Percentiles rank a stretch among this genome's conserved stretches.
Conservation (phyloP, 2,329 filamentous ascomycete genomes). For the Ceratocystis cubensis region DNA sequence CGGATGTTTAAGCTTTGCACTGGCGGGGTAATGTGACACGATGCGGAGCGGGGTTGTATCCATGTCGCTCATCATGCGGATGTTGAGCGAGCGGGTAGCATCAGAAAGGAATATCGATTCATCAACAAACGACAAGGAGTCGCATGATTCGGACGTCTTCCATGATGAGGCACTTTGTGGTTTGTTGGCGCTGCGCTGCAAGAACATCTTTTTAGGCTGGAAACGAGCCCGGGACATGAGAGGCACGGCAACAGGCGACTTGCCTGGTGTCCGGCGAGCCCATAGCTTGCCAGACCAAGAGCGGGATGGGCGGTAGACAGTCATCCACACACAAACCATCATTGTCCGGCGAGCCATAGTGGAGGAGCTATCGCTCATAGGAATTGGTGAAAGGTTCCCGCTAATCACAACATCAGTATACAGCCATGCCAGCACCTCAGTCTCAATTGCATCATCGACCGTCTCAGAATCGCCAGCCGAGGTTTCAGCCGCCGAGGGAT, state of each 20-base stretch:
- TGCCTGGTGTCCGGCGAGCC: constrained; percentile 18
- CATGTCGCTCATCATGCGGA: constrained; percentile 18
- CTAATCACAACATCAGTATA: constrained; percentile 21
- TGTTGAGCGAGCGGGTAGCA: constrained; percentile 10
- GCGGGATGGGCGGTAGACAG: constrained; percentile 18
- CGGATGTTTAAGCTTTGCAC: constrained; percentile 16
- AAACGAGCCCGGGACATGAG: constrained; percentile 21
- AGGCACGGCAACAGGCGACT: constrained; percentile 20
- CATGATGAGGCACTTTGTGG: not conserved
- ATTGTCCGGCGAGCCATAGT: constrained; percentile 15
- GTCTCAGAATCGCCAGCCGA: not conserved
- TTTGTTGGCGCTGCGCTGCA: constrained; percentile 18
- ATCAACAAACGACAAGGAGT: not conserved
- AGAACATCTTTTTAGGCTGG: constrained; percentile 20
- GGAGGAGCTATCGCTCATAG: constrained; percentile 8
- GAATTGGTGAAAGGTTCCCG: constrained; percentile 13
- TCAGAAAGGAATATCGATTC: not conserved
- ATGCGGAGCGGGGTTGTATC: constrained; percentile 16
- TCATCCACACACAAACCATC: constrained; percentile 23
- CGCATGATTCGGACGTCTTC: not conserved
- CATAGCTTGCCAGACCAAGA: constrained; percentile 15
- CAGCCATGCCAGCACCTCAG: constrained; percentile 22
- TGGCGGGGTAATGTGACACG: constrained; percentile 20
- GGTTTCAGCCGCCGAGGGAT: constrained; percentile 15
- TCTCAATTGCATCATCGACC: constrained; percentile 14